A percentile compares a stretch with the other conserved stretches of the same genome.
Conservation (phyloP, 805 yeast species). For the Starmera caribaea region DNA sequence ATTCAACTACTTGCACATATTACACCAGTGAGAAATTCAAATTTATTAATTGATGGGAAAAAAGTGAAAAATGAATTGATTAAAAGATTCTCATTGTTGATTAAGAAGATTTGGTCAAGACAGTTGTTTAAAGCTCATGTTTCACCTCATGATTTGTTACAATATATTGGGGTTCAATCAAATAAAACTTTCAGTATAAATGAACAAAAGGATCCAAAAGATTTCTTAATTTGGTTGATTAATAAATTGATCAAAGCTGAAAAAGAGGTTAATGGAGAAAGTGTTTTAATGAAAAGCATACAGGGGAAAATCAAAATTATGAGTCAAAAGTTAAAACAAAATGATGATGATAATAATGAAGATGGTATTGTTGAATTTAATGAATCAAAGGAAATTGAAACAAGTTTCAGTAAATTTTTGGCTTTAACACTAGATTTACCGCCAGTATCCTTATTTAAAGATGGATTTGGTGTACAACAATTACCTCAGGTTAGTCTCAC, state of each 20-base stretch:
- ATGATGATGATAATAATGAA: conserved; percentile 14
- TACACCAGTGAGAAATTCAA: conserved; percentile 35
- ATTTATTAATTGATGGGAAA: conserved; percentile 21
- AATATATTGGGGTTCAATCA: conserved; percentile 34
- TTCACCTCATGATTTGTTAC: conserved; percentile 58
- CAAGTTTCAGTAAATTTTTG: conserved; percentile 32
- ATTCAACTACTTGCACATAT: conserved; percentile 50
- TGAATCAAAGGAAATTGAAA: conserved; percentile 11
- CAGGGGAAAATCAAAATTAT: conserved; percentile 43
- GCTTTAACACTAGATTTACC: conserved; percentile 53
- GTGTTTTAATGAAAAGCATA: conserved; percentile 27
- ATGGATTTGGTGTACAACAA: conserved; percentile 31
- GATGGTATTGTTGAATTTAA: conserved; percentile 13
- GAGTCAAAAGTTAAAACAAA: conserved; percentile 17
- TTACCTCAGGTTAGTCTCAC: conserved; percentile 43
- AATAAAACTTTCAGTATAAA: conserved; percentile 31
- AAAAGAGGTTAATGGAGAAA: conserved; percentile 7
- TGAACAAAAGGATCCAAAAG: conserved; percentile 40
- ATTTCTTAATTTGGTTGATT: conserved; percentile 51
- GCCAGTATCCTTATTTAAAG: conserved; percentile 42
- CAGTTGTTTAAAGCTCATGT: conserved; percentile 49
- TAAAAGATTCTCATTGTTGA: conserved; percentile 32
- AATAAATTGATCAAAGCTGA: conserved; percentile 31
- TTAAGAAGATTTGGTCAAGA: conserved; percentile 58
- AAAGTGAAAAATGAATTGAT: conserved; percentile 25